Evolutionary conservation across 768 basidiomycete species (phyloP), one percentile per base, ranked within the genome.

Genomic region (Hygrocybe coccinea): DNA sequence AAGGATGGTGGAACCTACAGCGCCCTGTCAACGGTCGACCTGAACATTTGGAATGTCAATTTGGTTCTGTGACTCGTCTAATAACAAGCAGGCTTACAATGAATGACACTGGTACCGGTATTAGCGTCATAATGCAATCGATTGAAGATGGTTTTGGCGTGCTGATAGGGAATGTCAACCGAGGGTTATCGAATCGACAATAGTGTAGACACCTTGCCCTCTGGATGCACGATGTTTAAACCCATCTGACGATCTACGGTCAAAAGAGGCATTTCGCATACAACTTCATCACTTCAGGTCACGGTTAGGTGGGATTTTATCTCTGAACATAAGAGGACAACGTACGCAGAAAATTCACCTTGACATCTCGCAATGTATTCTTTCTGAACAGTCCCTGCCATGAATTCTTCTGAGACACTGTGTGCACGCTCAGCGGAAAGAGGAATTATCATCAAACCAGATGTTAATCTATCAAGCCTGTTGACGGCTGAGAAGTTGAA

Each of bases 171-270:
- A 36, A 12, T 15, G 21, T n/a, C 7, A 46, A 22, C 5, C 17
- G 21, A 49, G 45, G 36, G 21, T 22, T 50, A 39, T 22, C 46
- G 53, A 38, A 17, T 38, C 35, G 38, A 38, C 38, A 29, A 48
- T 19, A 21, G 21, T 25, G 11, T 37, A 54, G 71, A 36, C 63
- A 91, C 93, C 79, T 97, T 94, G 41, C 97, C 97, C 55, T 95
- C 85, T 0, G 95, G 92, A 65, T 97, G 92, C 14, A 97, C 91
- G 50, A 98, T 87, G 58, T 97, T 97, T 45, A 99, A 71, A 3
- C 97, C 97, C 86, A 97, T 94, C 67, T 97, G 95, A 50, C 94
- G 80, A 71, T 99, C 97, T 1, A 97, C 85, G 0, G 93, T 94
- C 55, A 99, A 70, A 6, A 99, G 72, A 1, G 93, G 91, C 64